A percentile compares a stretch with the other conserved stretches of the same genome.
phyloP scores from a whole-genome alignment of 805 yeast genomes.

The Yarrowia alimentaria region DNA sequence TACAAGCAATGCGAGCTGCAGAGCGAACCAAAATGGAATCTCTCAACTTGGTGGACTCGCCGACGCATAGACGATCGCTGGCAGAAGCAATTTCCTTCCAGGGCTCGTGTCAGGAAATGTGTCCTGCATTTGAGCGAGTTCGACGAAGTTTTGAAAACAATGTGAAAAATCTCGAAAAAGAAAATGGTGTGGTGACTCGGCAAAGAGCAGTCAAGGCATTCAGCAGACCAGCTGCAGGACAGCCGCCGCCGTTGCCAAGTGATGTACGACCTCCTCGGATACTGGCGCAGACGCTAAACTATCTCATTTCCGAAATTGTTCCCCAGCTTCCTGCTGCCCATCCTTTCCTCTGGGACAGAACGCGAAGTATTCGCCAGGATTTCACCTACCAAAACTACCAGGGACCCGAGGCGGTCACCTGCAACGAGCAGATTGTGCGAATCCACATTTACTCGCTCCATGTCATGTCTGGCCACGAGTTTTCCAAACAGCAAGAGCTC shows the following conservation, averaged over 20 bases:
- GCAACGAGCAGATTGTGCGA: conserved; percentile 87
- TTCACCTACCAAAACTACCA: conserved; percentile 91
- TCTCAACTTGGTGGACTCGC: conserved; percentile 81
- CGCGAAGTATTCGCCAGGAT: conserved; percentile 94
- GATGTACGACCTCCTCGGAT: conserved; percentile 93
- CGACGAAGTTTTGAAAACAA: conserved; percentile 85
- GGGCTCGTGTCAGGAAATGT: conserved; percentile 92
- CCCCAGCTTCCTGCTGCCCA: conserved; percentile 78
- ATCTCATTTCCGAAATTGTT: conserved; percentile 63
- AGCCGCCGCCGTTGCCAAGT: conserved; percentile 95
- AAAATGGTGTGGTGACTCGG: conserved; percentile 57
- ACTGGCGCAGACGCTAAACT: conserved; percentile 62
- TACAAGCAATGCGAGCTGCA: conserved; percentile 66
- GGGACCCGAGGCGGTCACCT: conserved; percentile 91
- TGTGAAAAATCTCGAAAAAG: conserved; percentile 73
- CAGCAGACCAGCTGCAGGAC: conserved; percentile 96
- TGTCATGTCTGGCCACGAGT: conserved; percentile 80
- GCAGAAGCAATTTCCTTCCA: conserved; percentile 82
- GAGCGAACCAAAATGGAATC: conserved; percentile 80
- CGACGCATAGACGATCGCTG: conserved; percentile 75
- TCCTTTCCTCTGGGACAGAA: conserved; percentile 94
- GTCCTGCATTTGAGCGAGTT: conserved; percentile 89
- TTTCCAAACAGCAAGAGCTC: conserved; percentile 90
- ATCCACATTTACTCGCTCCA: conserved; percentile 81
- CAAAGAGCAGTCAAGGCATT: conserved; percentile 80